These are phyloP conservation scores for Eimeria acervulina DNA, from an alignment of 169 alveolate genomes.

Conservation along the genomic window DNA sequence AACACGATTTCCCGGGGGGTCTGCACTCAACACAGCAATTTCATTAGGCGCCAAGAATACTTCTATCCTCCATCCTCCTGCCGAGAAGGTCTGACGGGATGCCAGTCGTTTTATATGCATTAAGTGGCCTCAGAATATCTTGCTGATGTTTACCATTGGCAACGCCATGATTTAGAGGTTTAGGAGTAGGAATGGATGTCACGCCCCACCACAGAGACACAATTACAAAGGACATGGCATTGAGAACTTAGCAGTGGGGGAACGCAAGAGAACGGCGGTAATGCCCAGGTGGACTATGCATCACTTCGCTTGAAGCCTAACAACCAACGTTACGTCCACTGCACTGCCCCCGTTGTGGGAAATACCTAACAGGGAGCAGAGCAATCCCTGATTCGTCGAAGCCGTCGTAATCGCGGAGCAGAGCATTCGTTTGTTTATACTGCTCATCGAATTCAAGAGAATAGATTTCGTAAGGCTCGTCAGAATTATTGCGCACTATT, in stretches of 20 bases:
- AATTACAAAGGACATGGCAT: neutral
- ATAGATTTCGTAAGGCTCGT: slow-evolving; percentile 93
- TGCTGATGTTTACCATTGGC: neutral
- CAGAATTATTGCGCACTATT: slow-evolving; percentile 93
- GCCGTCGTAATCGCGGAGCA: slow-evolving; percentile 90
- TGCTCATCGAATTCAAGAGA: slow-evolving; percentile 94
- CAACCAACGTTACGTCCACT: neutral
- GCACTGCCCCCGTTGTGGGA: neutral
- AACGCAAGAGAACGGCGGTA: neutral
- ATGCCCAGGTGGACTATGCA: neutral
- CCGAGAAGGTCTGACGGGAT: neutral
- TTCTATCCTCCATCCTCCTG: neutral
- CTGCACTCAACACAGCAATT: slow-evolving; percentile 1
- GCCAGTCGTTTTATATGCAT: neutral
- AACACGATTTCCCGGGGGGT: slow-evolving; percentile 63
- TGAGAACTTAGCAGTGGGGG: neutral
- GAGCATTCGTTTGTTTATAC: slow-evolving; percentile 93
- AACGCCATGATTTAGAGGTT: neutral
- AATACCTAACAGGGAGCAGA: slow-evolving; percentile 83
- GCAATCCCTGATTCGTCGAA: slow-evolving; percentile 87
- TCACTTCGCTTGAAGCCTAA: neutral
- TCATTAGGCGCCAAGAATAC: neutral
- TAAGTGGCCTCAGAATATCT: neutral
- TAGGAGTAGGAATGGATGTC: neutral
- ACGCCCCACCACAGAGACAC: neutral